Percentiles rank a stretch among this genome's conserved stretches.
Conservation (phyloP, 176 grass and related monocot species). For the Oryza officinalis region DNA sequence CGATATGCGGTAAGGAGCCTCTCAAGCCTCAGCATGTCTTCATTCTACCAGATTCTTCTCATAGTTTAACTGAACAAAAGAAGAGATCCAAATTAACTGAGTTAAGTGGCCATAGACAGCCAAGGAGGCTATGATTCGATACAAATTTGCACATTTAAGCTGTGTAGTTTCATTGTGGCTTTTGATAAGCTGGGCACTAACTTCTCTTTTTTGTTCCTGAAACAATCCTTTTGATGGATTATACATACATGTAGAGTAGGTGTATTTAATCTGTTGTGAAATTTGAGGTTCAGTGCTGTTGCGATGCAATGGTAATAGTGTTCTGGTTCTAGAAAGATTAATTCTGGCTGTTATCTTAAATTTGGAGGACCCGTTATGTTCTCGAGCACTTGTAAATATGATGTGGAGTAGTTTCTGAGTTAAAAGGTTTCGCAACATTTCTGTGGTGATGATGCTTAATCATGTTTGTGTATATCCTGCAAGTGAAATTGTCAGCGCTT, state of each 20-base stretch:
- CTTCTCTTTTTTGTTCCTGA: not conserved
- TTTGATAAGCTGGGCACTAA: not conserved
- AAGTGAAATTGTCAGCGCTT: not conserved
- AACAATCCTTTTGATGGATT: not conserved
- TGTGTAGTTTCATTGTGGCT: not conserved
- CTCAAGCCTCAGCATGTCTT: not conserved
- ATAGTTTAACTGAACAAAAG: not conserved
- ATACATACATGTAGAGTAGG: not conserved
- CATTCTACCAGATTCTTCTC: conserved; percentile 2
- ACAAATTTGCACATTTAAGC: not conserved
- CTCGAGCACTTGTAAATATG: not conserved
- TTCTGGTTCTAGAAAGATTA: not conserved
- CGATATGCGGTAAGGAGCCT: conserved; percentile 70
- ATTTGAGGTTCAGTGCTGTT: not conserved
- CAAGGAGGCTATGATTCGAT: not conserved
- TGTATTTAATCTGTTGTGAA: not conserved
- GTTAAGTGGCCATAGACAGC: not conserved
- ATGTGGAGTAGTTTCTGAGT: not conserved
- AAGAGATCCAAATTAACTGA: not conserved
- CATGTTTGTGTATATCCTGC: not conserved
- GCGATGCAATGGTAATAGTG: not conserved
- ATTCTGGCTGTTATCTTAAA: not conserved
- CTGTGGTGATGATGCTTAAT: not conserved
- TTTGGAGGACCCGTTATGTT: not conserved
- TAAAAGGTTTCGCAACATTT: not conserved